Evolutionary conservation across 139 green algal genomes (phyloP), one percentile per base, ranked within the genome.

Genomic region (Volvox reticuliferus): DNA sequence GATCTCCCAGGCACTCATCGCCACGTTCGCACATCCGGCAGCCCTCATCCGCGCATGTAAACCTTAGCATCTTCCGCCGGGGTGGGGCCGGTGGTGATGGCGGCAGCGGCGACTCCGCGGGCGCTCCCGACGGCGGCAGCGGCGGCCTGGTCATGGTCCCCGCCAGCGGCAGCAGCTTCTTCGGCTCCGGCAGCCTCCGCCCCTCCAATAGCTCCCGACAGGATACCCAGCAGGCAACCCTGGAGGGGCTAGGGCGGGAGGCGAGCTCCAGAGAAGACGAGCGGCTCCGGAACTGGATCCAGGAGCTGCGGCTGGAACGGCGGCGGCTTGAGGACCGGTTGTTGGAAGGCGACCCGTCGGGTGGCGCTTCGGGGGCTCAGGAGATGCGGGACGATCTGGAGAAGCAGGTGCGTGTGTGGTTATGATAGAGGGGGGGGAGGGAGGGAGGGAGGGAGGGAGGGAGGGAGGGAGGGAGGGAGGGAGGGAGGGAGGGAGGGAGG

Each of bases 241-340:
- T 55, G 44, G 44, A 55, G 44, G 44, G 44, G 5, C 44, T 14
- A 5, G 44, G 44, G 44, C 44, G 44, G 50, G 86, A 83, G 50
- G 86, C 71, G 1, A 22, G 35, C 28, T 73, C n/a, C 1, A 50
- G 68, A 26, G 92, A 94, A 86, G 92, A 91, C 6, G 88, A 86
- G 61, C 68, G 88, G 36, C 79, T 93, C 30, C 30, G 86, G 1
- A 50, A 24, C 26, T 92, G 89, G 92, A 81, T 94, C 50, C 86
- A 91, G 86, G 92, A 94, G 65, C 68, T 94, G 79, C 89, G 92
- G 18, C 6, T 67, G 1, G 92, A 94, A 86, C 69, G 92, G 44
- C 86, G 89, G 71, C 80, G 92, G 36, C 89, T 94, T 68, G 92
- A 94, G 92, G 92, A 94, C 86, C 55, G 79, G 36, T 75, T 94